These are phyloP conservation scores for Fagus crenata DNA, from an alignment of 306 rosid genomes.

Conservation along the genomic window DNA sequence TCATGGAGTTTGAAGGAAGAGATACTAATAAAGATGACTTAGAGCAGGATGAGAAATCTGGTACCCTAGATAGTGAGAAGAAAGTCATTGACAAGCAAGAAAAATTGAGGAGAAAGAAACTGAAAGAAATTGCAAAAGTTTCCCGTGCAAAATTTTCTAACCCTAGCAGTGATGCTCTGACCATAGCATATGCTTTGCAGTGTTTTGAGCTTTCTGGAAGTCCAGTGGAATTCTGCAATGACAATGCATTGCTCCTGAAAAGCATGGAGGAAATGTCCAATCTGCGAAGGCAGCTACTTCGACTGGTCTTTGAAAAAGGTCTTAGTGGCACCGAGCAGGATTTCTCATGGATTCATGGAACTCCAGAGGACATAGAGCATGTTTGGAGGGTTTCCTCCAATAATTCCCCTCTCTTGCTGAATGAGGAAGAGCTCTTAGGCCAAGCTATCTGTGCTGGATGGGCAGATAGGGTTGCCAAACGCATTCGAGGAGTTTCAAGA, in stretches of 20 bases:
- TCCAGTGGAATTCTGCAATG: conserved; percentile 59
- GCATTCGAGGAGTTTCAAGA: conserved; percentile 51
- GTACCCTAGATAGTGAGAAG: conserved; percentile 23
- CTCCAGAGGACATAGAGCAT: conserved; percentile 55
- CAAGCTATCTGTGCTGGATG: conserved; percentile 98
- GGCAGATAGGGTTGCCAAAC: conserved; percentile 94
- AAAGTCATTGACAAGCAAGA: conserved; percentile 46
- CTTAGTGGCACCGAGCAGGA: conserved; percentile 47
- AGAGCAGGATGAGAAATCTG: conserved; percentile 37
- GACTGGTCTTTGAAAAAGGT: conserved; percentile 58
- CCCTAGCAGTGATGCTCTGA: conserved; percentile 74
- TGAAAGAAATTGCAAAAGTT: conserved; percentile 57
- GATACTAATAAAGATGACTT: conserved; percentile 38
- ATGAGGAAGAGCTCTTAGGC: conserved; percentile 74
- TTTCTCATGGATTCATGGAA: conserved; percentile 70
- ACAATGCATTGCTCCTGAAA: conserved; percentile 66
- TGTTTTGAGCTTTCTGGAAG: conserved; percentile 65
- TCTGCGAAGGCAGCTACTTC: conserved; percentile 75
- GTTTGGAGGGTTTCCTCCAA: conserved; percentile 57
- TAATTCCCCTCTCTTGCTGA: conserved; percentile 60
- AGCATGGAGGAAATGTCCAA: conserved; percentile 97
- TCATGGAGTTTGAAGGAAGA: conserved; percentile 61
- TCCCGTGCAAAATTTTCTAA: conserved; percentile 65
- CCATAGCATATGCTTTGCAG: conserved; percentile 73
- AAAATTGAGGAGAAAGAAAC: conserved; percentile 60